Evolutionary conservation across 2,329 filamentous ascomycete species (phyloP).

Genomic region (Ophiostoma perfectum): DNA sequence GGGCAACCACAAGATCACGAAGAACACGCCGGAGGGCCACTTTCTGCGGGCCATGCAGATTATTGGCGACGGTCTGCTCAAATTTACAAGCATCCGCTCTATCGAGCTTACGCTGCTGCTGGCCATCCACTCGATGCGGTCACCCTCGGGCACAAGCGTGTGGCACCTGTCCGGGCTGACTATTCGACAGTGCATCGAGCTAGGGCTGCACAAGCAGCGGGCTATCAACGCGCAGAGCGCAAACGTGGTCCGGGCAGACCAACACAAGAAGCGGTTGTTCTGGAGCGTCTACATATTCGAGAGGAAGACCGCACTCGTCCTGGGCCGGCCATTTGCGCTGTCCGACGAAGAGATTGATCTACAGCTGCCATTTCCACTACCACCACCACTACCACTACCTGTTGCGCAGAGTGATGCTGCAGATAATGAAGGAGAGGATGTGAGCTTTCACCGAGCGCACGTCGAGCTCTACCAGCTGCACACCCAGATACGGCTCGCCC

Average conservation of each 20-base stretch:
- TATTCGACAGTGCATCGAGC: constrained; percentile 19
- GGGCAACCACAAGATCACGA: background rate
- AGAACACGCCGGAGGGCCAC: constrained; percentile 20
- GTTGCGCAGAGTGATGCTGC: too few relatives aligned
- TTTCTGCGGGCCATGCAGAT: constrained; percentile 21
- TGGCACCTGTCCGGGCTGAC: constrained; percentile 22
- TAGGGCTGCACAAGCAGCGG: constrained; percentile 20
- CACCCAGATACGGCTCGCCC: constrained; percentile 20
- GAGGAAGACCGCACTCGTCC: constrained; percentile 22
- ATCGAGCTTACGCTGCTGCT: constrained; percentile 21
- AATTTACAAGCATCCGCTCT: constrained; percentile 21
- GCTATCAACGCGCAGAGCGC: background rate
- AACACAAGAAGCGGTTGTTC: constrained; percentile 18
- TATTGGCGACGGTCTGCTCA: constrained; percentile 17
- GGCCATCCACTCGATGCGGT: constrained; percentile 23
- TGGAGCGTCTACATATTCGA: constrained; percentile 25
- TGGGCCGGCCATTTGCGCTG: constrained; percentile 24
- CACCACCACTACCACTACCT: background rate
- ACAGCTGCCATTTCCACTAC: constrained; percentile 6
- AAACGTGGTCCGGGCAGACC: background rate
- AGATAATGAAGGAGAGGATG: background rate
- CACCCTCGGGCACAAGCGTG: constrained; percentile 20
- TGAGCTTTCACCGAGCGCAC: constrained; percentile 20
- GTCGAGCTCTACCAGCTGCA: constrained; percentile 22
- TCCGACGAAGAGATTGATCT: constrained; percentile 25